Base-by-base conservation (phyloP, 257 asterid species). In the Mitragyna speciosa region DNA sequence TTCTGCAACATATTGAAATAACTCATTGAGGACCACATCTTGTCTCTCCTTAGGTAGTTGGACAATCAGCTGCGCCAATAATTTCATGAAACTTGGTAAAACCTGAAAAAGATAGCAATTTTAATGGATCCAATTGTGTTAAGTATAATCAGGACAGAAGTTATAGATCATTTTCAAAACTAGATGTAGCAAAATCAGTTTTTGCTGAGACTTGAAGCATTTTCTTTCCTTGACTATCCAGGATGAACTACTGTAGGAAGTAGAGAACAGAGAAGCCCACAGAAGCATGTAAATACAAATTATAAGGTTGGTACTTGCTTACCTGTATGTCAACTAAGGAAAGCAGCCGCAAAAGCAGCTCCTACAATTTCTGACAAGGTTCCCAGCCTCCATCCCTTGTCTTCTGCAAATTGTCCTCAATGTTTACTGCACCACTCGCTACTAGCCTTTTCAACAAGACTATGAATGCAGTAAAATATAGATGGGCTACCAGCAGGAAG, bases 401-500 rank as follows among this genome's bases (percentile, higher is more conserved):
- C 85, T 81, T 90, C 94, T 89, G 83, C 22, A 84, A 75, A 84
- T 89, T 68, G 49, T 89, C 94, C 12, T 75, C 83, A 43, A 79
- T 48, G 67, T 87, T 67, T 26, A 81, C 85, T 36, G 47, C 76
- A 66, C 87, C 68, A 85, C 90, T 88, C 73, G 83, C 82, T 84
- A 73, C 84, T 89, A 54, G 90, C 92, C 77, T 90, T 95, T 70
- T 88, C 93, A 61, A 88, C 87, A 15, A 93, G 89, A 79, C 89
- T 78, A 78, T 91, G 90, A 77, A 95, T 82, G 87, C 95, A 92
- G 83, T 87, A 95, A 79, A 85, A 90, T 86, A 89, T 86, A 56
- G 97, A 85, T 43, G 97, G 97, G 80, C 95, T 90, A 78, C 98
- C 99, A 71, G 99, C 99, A 58, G 99, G 99, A 82, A 95, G 97